Evolutionary conservation across 2,329 filamentous ascomycete species (phyloP).

Genomic region (Lecanoromycetidae sp.): DNA sequence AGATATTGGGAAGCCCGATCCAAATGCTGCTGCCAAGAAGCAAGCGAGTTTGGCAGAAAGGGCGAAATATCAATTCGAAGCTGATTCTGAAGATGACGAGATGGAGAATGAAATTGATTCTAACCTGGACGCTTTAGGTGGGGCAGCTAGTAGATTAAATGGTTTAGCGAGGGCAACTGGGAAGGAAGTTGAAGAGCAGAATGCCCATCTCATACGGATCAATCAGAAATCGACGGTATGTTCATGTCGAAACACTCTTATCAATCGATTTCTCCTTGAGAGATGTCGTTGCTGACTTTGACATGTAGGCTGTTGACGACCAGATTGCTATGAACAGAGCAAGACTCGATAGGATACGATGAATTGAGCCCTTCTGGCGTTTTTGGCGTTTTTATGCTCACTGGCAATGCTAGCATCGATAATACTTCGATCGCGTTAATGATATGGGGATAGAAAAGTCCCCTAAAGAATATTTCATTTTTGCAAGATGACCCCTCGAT

Average conservation of each 20-base stretch:
- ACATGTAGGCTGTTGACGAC: neutral
- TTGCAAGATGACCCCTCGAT: too few relatives aligned
- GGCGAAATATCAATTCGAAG: conserved; percentile 66
- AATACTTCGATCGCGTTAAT: too few relatives aligned
- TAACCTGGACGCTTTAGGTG: conserved; percentile 48
- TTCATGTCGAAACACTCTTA: too few relatives aligned
- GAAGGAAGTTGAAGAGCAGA: conserved; percentile 54
- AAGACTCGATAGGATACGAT: conserved; percentile 52
- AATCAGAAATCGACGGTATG: too few relatives aligned
- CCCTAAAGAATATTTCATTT: too few relatives aligned
- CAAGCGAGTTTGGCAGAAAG: conserved; percentile 46
- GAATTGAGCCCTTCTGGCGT: neutral
- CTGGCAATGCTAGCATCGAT: too few relatives aligned
- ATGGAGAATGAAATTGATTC: conserved; percentile 59
- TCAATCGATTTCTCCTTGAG: too few relatives aligned
- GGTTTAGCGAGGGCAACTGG: conserved; percentile 61
- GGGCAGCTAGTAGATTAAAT: conserved; percentile 58
- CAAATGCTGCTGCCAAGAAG: conserved; percentile 40
- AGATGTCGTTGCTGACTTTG: neutral
- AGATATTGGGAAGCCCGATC: conserved; percentile 46
- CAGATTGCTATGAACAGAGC: conserved; percentile 68
- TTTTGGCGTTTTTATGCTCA: too few relatives aligned
- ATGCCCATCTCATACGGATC: neutral
- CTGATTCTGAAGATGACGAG: conserved; percentile 56
- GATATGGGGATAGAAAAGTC: too few relatives aligned